Conservation (phyloP, 192 early-diverging fungal species). For the Globomyces pollinis-pini region DNA sequence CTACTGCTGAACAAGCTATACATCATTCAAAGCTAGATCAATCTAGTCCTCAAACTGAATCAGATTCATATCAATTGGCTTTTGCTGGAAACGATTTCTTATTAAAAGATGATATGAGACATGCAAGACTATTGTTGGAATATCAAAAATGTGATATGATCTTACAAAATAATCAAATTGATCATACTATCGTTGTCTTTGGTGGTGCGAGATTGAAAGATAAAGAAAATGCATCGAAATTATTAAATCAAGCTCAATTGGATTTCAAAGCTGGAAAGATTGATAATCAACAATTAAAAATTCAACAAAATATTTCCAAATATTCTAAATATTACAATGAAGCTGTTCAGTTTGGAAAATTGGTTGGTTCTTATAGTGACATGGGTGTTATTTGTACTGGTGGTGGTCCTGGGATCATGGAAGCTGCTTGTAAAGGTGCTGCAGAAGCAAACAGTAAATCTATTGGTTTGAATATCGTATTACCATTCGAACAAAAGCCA, state of each 20-base stretch:
- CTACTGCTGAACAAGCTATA: background rate
- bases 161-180: slow-evolving; percentile 10
- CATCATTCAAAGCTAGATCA: background rate
- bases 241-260: background rate
- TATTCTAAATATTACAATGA: slow-evolving; percentile 21
- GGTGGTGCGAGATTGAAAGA: slow-evolving; percentile 22
- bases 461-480: slow-evolving; percentile 27
- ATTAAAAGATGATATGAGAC: slow-evolving; percentile 19
- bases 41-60: slow-evolving; percentile 12
- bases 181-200: slow-evolving; percentile 32
- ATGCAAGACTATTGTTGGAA: slow-evolving; percentile 21
- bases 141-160: slow-evolving; percentile 22
- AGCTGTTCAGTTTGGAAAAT: slow-evolving; percentile 17
- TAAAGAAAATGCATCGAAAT: background rate
- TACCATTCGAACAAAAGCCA: slow-evolving; percentile 27
- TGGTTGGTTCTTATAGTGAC: slow-evolving; percentile 7
- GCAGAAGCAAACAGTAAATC: slow-evolving; percentile 13
- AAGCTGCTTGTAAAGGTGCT: slow-evolving; percentile 23
- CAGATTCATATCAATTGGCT: slow-evolving; percentile 18
- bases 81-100: slow-evolving; percentile 25
- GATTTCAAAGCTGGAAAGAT: background rate
- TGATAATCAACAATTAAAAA: background rate
- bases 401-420: slow-evolving; percentile 35
- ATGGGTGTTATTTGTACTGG: slow-evolving; percentile 19
- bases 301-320: background rate